Conservation (phyloP, 1,139 yeast species). For the Scheffersomyces insectosa region DNA sequence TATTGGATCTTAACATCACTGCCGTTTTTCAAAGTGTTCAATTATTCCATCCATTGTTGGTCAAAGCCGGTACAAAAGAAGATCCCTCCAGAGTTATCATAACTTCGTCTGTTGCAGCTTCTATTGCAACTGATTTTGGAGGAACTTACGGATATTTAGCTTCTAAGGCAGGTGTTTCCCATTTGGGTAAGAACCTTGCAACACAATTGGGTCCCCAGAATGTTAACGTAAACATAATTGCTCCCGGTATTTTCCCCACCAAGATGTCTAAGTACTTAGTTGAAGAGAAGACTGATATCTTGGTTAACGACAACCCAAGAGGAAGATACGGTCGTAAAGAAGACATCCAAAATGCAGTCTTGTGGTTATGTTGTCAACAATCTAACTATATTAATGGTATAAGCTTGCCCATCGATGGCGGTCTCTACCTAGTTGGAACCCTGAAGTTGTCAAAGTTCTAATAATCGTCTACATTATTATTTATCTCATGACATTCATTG, state of each 20-base stretch:
- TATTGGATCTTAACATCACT: conserved; percentile 61
- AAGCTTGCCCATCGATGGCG: conserved; percentile 79
- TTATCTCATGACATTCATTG: no score
- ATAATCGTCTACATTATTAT: neutral
- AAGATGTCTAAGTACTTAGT: conserved; percentile 73
- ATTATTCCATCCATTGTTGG: conserved; percentile 58
- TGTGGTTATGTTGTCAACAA: conserved; percentile 60
- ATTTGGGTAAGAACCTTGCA: conserved; percentile 65
- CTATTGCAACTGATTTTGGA: conserved; percentile 43
- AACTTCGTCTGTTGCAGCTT: conserved; percentile 62
- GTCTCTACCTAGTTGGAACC: conserved; percentile 30
- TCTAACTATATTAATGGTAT: conserved; percentile 68
- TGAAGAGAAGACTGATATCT: conserved; percentile 51
- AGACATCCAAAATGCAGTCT: conserved; percentile 59
- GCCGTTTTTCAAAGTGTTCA: conserved; percentile 72
- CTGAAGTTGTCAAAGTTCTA: conserved; percentile 2
- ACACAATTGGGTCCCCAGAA: conserved; percentile 63
- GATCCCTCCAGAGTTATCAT: conserved; percentile 70
- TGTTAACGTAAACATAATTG: conserved; percentile 66
- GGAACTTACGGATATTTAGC: conserved; percentile 73
- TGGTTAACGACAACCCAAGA: conserved; percentile 57
- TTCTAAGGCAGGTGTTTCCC: conserved; percentile 77
- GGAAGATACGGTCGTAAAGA: conserved; percentile 61
- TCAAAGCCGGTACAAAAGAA: conserved; percentile 50
- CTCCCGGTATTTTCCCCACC: conserved; percentile 79